Conservation (phyloP, 306 rosid genomes). For the Vigna unguiculata region DNA sequence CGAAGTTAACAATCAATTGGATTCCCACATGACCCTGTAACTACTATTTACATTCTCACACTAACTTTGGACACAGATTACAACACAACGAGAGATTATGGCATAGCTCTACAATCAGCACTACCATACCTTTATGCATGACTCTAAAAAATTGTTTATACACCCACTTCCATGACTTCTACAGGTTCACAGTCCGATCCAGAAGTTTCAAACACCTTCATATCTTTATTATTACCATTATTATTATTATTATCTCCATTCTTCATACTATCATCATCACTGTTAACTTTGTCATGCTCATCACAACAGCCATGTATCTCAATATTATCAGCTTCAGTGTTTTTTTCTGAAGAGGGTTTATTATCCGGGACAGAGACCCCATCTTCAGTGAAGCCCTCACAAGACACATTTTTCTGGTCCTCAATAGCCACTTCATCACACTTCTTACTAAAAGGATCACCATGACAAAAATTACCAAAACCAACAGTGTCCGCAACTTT, state of each 20-base stretch:
- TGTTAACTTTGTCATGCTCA: slow-evolving; percentile 44
- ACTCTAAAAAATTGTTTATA: slow-evolving; percentile 42
- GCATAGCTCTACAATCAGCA: slow-evolving; percentile 44
- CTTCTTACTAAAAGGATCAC: slow-evolving; percentile 50
- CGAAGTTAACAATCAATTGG: slow-evolving; percentile 48
- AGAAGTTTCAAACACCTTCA: slow-evolving; percentile 47
- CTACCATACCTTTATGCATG: slow-evolving; percentile 43
- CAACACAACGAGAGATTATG: slow-evolving; percentile 48
- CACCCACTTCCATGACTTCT: slow-evolving; percentile 57
- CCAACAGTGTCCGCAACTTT: slow-evolving; percentile 53
- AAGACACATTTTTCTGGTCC: slow-evolving; percentile 55
- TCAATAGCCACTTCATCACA: slow-evolving; percentile 32
- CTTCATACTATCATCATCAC: slow-evolving; percentile 37
- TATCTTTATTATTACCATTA: slow-evolving; percentile 41
- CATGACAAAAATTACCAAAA: slow-evolving; percentile 53
- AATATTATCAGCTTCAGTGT: slow-evolving; percentile 49
- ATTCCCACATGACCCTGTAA: slow-evolving; percentile 50
- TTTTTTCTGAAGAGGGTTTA: slow-evolving; percentile 50
- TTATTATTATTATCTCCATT: slow-evolving; percentile 19
- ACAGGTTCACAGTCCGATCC: slow-evolving; percentile 47
- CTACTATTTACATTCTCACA: slow-evolving; percentile 67
- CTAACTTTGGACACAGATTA: slow-evolving; percentile 39
- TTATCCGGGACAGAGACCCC: slow-evolving; percentile 40
- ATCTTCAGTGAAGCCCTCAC: slow-evolving; percentile 54
- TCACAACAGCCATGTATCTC: slow-evolving; percentile 47